Evolutionary conservation across 1,284 basidiomycete species (phyloP).

Genomic region (Irpex lacteus): DNA sequence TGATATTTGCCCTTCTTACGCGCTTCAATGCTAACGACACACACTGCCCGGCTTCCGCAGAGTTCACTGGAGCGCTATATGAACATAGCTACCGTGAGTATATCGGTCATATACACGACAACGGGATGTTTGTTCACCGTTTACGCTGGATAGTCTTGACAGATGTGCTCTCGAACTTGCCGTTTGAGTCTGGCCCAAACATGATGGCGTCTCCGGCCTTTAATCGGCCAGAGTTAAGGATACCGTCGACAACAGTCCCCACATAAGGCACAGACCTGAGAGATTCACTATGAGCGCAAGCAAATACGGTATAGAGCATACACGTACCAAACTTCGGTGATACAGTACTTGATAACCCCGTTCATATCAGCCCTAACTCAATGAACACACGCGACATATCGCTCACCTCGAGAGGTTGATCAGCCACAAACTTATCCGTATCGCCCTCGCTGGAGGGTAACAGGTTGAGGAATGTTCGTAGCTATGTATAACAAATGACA

Average conservation of each 20-base stretch:
- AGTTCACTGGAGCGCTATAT: conserved; percentile 72
- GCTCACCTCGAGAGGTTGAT: conserved; percentile 83
- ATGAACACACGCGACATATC: not conserved
- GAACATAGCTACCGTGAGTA: conserved; percentile 10
- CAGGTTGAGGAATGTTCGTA: conserved; percentile 85
- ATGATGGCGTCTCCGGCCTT: conserved; percentile 81
- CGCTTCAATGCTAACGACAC: conserved; percentile 94
- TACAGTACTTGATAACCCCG: conserved; percentile 54
- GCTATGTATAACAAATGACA: conserved; percentile 32
- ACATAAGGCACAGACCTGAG: conserved; percentile 85
- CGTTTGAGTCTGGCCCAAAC: conserved; percentile 92
- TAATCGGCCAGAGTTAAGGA: conserved; percentile 75
- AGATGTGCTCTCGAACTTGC: conserved; percentile 80
- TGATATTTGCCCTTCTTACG: conserved; percentile 76
- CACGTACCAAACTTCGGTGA: conserved; percentile 69
- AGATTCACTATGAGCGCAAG: not conserved
- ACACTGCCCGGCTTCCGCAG: conserved; percentile 92
- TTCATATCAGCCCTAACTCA: conserved; percentile 4
- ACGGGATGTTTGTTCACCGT: too few relatives aligned
- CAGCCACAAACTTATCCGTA: conserved; percentile 75
- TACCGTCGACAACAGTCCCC: conserved; percentile 93
- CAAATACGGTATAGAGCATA: conserved; percentile 18
- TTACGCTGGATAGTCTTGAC: conserved; percentile 96
- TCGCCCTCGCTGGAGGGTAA: conserved; percentile 83
- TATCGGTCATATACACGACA: too few relatives aligned